Percentiles rank a stretch among this genome's conserved stretches.
phyloP scores from a whole-genome alignment of 306 rosid species.

The Prunus mira region DNA sequence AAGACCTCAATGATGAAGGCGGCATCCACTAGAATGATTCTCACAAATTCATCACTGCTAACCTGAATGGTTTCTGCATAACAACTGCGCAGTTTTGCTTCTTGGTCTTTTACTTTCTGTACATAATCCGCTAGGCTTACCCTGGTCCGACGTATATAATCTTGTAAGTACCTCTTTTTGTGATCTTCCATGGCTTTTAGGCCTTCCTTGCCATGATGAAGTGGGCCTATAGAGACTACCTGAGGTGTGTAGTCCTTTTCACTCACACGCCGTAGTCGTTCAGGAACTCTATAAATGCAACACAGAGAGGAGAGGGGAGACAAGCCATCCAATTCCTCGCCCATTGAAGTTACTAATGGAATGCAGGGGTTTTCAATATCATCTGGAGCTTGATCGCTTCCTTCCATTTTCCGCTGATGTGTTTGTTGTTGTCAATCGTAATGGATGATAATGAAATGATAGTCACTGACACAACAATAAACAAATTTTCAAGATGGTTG shows the following conservation, averaged over 20 bases:
- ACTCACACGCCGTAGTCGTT: slow-evolving; percentile 6
- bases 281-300: slow-evolving; percentile 13
- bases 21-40: slow-evolving; percentile 26
- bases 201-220: slow-evolving; percentile 22
- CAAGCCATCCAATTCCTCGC: neutral
- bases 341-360: slow-evolving; percentile 8
- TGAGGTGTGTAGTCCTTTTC: slow-evolving; percentile 24
- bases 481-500: neutral
- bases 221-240: slow-evolving; percentile 24
- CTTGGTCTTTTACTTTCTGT: neutral
- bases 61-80: slow-evolving; percentile 19
- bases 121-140: neutral
- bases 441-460: neutral
- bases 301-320: slow-evolving; percentile 1
- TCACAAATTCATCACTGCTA: slow-evolving; percentile 19
- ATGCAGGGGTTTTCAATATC: slow-evolving; percentile 20
- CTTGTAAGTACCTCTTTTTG: slow-evolving; percentile 15
- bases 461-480: slow-evolving; percentile 1
- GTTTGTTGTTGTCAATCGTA: neutral
- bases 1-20: slow-evolving; percentile 22
- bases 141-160: slow-evolving; percentile 6
- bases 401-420: neutral
- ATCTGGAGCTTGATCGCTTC: slow-evolving; percentile 5
- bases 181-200: slow-evolving; percentile 26
- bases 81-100: neutral